These are phyloP conservation scores for Mycena leptocephala DNA, from an alignment of 768 basidiomycete species.

Conservation along the genomic window DNA sequence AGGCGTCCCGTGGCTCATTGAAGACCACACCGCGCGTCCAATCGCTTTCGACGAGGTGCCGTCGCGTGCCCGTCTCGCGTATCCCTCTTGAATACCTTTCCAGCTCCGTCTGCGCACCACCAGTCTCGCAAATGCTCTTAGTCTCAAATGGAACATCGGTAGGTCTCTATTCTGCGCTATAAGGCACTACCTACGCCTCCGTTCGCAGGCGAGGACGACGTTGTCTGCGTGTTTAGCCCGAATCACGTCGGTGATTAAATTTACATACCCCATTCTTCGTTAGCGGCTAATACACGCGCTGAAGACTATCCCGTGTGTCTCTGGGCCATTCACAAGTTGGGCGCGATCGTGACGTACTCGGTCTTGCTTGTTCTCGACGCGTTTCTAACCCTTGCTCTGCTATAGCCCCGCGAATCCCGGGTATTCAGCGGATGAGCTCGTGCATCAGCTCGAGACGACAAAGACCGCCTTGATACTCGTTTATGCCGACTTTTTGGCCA, in stretches of 20 bases:
- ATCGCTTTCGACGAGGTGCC: conserved; percentile 66
- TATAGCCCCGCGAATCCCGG: conserved; percentile 77
- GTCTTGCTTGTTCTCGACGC: conserved; percentile 14
- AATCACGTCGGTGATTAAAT: conserved; percentile 70
- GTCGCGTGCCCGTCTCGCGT: conserved; percentile 13
- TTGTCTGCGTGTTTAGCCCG: conserved; percentile 76
- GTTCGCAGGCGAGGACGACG: conserved; percentile 62
- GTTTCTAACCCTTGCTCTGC: conserved; percentile 23
- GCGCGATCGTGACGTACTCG: conserved; percentile 71
- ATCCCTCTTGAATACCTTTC: neutral
- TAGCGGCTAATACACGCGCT: conserved; percentile 5
- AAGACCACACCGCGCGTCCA: conserved; percentile 66
- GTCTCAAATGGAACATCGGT: conserved; percentile 66
- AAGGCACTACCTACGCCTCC: neutral
- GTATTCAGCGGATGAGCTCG: conserved; percentile 72
- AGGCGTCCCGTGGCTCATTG: conserved; percentile 70
- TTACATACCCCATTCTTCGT: neutral
- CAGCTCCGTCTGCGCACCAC: conserved; percentile 62
- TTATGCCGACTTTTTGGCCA: conserved; percentile 60
- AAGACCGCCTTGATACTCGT: conserved; percentile 65
- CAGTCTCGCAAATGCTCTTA: conserved; percentile 70
- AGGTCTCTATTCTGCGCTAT: conserved; percentile 19
- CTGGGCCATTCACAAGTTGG: conserved; percentile 75
- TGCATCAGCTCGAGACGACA: conserved; percentile 67
- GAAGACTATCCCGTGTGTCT: conserved; percentile 70